Percentiles rank a stretch among this genome's conserved stretches.
Evolutionary conservation across 2,329 filamentous ascomycete genomes (phyloP).

Genomic region (Fusarium keratoplasticum): DNA sequence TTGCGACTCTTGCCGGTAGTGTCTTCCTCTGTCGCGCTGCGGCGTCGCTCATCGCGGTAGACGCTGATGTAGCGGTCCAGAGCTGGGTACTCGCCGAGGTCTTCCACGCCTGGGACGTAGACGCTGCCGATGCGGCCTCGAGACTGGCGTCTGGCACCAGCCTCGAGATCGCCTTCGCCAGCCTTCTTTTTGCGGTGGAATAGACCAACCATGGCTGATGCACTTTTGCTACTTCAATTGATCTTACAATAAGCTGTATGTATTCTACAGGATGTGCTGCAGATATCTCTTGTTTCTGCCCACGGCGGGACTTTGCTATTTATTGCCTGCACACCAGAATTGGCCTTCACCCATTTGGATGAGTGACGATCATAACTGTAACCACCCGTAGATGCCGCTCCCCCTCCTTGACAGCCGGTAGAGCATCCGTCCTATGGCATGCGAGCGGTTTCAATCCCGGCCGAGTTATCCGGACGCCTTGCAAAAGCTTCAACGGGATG

Average conservation of each 20-base stretch:
- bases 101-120: neutral
- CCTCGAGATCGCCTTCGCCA: slow-evolving; percentile 17
- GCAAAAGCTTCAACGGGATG: neutral
- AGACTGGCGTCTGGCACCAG: slow-evolving; percentile 13
- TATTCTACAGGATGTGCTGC: neutral
- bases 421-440: slow-evolving; percentile 8
- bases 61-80: slow-evolving; percentile 30
- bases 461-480: slow-evolving; percentile 19
- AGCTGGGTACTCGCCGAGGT: slow-evolving; percentile 25
- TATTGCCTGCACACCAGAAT: slow-evolving; percentile 4
- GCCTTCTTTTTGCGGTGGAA: slow-evolving; percentile 26
- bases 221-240: neutral
- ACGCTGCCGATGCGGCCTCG: slow-evolving; percentile 17
- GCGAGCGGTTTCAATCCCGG: slow-evolving; percentile 10
- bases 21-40: slow-evolving; percentile 7
- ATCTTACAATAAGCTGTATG: neutral
- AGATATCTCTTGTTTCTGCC: neutral
- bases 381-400: neutral
- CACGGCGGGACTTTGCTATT: slow-evolving; percentile 7
- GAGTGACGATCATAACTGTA: neutral
- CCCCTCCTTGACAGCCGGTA: neutral
- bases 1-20: slow-evolving; percentile 15
- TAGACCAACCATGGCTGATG: slow-evolving; percentile 14
- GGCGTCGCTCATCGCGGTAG: slow-evolving; percentile 31
- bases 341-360: neutral